Conservation (phyloP, 192 early-diverging fungal species). For the Coemansia asiatica region DNA sequence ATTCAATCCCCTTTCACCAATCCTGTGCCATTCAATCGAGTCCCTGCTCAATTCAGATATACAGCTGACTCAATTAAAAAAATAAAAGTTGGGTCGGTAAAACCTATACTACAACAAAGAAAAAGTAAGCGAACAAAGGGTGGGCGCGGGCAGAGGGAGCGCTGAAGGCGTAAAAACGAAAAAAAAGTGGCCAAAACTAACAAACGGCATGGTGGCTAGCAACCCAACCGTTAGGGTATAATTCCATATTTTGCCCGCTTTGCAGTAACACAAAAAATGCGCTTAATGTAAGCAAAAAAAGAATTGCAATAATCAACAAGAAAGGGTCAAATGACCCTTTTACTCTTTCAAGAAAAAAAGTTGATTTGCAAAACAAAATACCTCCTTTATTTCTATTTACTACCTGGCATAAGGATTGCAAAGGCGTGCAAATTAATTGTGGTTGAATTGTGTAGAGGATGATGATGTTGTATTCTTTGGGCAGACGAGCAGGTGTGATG, state of each 20-base stretch:
- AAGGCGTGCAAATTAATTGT: not conserved
- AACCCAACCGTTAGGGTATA: not conserved
- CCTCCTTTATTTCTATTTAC: not conserved
- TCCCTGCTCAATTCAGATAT: not conserved
- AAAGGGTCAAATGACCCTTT: not conserved
- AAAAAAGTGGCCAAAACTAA: not conserved
- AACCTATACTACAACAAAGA: not conserved
- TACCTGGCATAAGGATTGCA: not conserved
- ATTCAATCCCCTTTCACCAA: not conserved
- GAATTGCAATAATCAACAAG: not conserved
- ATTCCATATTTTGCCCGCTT: not conserved
- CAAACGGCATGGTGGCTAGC: not conserved
- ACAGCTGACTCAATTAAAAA: not conserved
- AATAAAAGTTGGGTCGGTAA: not conserved
- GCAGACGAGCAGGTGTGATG: not conserved
- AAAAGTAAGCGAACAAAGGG: not conserved
- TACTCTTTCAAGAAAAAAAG: not conserved
- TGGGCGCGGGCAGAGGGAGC: not conserved
- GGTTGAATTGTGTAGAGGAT: not conserved
- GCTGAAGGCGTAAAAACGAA: no score
- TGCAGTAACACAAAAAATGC: not conserved
- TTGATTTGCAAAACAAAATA: constrained; percentile 1
- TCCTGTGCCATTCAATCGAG: not conserved
- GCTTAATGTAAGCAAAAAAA: not conserved
- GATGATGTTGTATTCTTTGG: not conserved